phyloP scores from a whole-genome alignment of 2,329 filamentous ascomycete genomes.

The Hypoxylon sp. region DNA sequence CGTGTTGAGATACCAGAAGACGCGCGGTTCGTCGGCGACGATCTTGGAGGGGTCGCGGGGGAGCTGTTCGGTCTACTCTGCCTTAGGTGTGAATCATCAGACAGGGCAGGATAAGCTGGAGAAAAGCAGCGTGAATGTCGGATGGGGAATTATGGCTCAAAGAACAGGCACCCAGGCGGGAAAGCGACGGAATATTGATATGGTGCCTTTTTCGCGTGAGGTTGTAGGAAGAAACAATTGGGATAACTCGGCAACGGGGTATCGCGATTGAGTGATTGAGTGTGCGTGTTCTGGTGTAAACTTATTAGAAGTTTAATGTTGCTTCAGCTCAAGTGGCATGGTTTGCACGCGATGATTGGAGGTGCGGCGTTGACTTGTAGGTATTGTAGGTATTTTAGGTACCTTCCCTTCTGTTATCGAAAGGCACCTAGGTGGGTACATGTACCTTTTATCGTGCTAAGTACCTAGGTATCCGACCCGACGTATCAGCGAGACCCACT shows the following conservation, averaged over 20 bases:
- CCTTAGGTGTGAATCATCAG: conserved; percentile 50
- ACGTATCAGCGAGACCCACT: conserved; percentile 10
- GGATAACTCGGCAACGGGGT: conserved; percentile 1
- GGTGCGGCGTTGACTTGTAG: conserved; percentile 17
- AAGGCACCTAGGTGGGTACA: not conserved
- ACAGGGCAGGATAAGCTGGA: conserved; percentile 13
- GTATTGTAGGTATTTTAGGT: conserved; percentile 6
- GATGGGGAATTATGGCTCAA: conserved; percentile 8
- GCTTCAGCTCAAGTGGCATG: conserved; percentile 31
- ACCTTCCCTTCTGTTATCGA: conserved; percentile 7
- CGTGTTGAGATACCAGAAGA: conserved; percentile 28
- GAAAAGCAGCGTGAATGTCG: conserved; percentile 1
- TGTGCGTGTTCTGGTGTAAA: conserved; percentile 28
- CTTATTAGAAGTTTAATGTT: conserved; percentile 24
- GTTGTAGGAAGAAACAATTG: conserved; percentile 15
- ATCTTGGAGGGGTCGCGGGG: conserved; percentile 48
- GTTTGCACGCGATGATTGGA: conserved; percentile 41
- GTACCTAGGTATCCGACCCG: not conserved
- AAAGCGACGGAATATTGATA: conserved; percentile 3
- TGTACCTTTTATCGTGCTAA: conserved; percentile 12
- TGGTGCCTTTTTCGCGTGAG: not conserved
- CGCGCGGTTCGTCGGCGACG: conserved; percentile 43
- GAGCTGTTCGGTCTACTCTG: conserved; percentile 45
- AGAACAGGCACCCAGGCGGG: conserved; percentile 15
- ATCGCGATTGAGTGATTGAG: conserved; percentile 31